Base-by-base conservation (phyloP, 2,329 filamentous ascomycete species). In the Dactylonectria estremocensis region DNA sequence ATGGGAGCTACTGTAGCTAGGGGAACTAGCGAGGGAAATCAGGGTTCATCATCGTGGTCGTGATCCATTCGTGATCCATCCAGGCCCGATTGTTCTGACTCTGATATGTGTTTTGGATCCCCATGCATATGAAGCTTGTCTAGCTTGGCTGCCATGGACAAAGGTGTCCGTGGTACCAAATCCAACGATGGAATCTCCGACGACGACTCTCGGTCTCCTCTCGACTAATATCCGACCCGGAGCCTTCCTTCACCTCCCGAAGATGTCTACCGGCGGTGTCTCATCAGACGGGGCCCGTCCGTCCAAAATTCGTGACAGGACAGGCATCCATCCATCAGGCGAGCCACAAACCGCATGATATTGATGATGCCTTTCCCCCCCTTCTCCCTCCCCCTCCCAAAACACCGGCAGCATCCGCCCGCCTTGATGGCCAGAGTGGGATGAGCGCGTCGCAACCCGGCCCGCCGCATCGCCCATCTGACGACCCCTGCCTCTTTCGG, bases 61-160 rank as follows among this genome's bases (percentile, higher is more conserved):
- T 45, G 28, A 50, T 28, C 24, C 24, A 28, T 28, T 28, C 7
- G 24, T 28, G 24, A 28, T 59, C 33, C 62, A 65, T 65, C 49
- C 48, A 57, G 50, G 50, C 31, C 50, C 31, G 3, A 33, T n/a
- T 66, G 52, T 48, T 48, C 57, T 66, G 46, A 57, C 52, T 61
- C 57, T 57, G 57, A 28, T 7, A 28, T 28, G 24, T 28, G 63
- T 22, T 55, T 57, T 58, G 45, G 50, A 46, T 57, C 35, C 46
- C 43, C 53, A 57, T 61, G 57, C 58, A 62, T 48, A 35, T 53
- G 58, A 58, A 62, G 59, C 58, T 66, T 57, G 58, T 31, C 28
- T 53, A 52, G 28, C 50, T 53, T 22, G 28, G 50, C 31, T 20
- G 50, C 50, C 35, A 37, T 37, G 20, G 48, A 52, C 28, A 16